Evolutionary conservation across 2,329 filamentous ascomycete genomes (phyloP), one percentile per base, ranked within the genome.

Genomic region (Colletotrichum tropicale): DNA sequence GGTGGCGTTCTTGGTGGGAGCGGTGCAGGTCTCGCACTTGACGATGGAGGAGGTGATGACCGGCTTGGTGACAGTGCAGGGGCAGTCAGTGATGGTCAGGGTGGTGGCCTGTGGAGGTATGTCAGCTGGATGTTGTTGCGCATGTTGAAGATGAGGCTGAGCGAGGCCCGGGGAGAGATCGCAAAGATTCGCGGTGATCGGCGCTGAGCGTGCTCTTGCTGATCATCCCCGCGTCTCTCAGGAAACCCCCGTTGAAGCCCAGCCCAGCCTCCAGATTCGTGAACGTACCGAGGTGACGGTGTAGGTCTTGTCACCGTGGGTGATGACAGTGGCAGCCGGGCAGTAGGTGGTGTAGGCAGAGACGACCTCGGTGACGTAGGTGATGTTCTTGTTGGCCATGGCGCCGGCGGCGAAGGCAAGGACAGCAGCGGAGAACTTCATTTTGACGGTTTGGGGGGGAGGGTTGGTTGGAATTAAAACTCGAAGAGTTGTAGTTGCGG

Each of bases 331-430:
- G 78, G 93, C 84, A 79, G 82, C 88, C 26, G 94, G 93, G 91
- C 94, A 95, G 91, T 89, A 94, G 83, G 93, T 95, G 86, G 90
- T 92, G 88, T 91, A 91, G 74, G 87, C 85, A 74, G 91, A 92
- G 78, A 95, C 90, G 79, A 92, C 87, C 88, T 93, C 91, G 80
- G 93, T 95, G 86, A 88, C 89, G 85, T 90, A 91, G 83, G 86
- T 88, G 79, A 87, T 87, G 84, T 89, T 89, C 81, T 82, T 82
- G 76, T 75, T 70, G 78, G 84, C 84, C 77, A 82, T 80, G 79
- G 79, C 86, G 84, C 88, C 88, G 81, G 87, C 88, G 84, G 88
- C 86, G 81, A 89, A 89, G 82, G 89, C 82, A 80, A 90, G 81
- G 83, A 87, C 84, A 81, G 88, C 88, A 83, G 86, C 83, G 82